phyloP scores from a whole-genome alignment of 2,329 filamentous ascomycete species.

The Myriosclerotinia scirpicola region DNA sequence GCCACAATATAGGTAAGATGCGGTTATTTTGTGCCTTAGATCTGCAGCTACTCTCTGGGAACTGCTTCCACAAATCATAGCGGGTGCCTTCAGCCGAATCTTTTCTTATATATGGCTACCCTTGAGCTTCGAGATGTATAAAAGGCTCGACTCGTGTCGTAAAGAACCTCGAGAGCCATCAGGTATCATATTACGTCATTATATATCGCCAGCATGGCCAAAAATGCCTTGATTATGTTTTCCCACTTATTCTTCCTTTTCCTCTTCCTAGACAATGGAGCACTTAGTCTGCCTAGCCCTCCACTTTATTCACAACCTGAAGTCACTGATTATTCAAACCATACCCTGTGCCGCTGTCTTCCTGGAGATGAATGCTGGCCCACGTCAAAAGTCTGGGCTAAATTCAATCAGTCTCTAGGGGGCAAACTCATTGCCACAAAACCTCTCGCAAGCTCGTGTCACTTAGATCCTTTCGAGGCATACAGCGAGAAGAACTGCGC shows the following conservation, averaged over 20 bases:
- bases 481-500: slow-evolving; percentile 20
- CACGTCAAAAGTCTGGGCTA: slow-evolving; percentile 23
- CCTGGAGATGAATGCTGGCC: slow-evolving; percentile 30
- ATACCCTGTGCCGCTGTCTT: slow-evolving; percentile 12
- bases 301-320: background rate
- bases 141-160: background rate
- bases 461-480: slow-evolving; percentile 1
- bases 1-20: background rate
- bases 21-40: background rate
- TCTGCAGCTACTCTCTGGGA: background rate
- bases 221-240: background rate
- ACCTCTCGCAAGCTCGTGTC: slow-evolving; percentile 25
- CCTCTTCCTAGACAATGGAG: background rate
- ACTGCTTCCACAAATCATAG: background rate
- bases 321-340: background rate
- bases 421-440: slow-evolving; percentile 27
- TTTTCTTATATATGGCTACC: background rate
- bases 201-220: background rate
- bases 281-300: background rate
- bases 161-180: background rate
- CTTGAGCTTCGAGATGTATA: background rate
- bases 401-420: slow-evolving; percentile 27
- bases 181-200: background rate
- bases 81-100: background rate
- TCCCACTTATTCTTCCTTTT: background rate